Evolutionary conservation across 257 asterid genomes (phyloP), one percentile per base, ranked within the genome.

Genomic region (Solanum sitiens): DNA sequence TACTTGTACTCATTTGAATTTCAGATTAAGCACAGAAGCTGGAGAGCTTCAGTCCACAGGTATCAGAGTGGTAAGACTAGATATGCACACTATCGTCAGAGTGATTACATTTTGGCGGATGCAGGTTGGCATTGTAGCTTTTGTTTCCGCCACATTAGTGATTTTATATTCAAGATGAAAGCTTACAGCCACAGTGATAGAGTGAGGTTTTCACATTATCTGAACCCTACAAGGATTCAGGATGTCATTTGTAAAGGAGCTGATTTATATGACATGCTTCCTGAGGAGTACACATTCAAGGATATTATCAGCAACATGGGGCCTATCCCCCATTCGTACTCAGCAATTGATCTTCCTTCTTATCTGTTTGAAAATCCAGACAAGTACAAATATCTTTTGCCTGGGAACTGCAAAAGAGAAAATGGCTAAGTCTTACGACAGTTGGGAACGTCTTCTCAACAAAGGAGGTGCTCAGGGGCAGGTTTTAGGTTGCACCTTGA

Each of bases 91-190:
- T 96, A 94, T 76, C 90, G 99, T 23, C 99, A 92, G 87, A 91
- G 97, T 0, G 95, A 95, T 27, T 90, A 86, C 40, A 91, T 96
- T 86, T 93, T 96, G 91, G 96, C 94, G 0, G 98, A 95, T 74
- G 94, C 99, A 2, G 99, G 99, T 65, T 96, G 99, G 99, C 99
- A 96, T 86, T 96, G 99, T 25, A 96, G 99, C 96, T 96, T 96
- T 87, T 96, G 99, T 90, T 96, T 96, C 83, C 91, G 97, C 11
- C 91, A 20, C 6, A 92, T 95, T 61, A 94, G 91, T 37, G 99
- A 96, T 25, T 96, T 96, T 70, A 90, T 91, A 75, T 96, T 95
- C 94, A 96, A 96, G 94, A 96, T 96, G 98, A 96, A 96, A 89
- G 98, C 99, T 56, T 96, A 96, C 82, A 96, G 99, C 90, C 99